Evolutionary conservation across 1,139 yeast species (phyloP).

Genomic region (Arxiozyma slooffiae): DNA sequence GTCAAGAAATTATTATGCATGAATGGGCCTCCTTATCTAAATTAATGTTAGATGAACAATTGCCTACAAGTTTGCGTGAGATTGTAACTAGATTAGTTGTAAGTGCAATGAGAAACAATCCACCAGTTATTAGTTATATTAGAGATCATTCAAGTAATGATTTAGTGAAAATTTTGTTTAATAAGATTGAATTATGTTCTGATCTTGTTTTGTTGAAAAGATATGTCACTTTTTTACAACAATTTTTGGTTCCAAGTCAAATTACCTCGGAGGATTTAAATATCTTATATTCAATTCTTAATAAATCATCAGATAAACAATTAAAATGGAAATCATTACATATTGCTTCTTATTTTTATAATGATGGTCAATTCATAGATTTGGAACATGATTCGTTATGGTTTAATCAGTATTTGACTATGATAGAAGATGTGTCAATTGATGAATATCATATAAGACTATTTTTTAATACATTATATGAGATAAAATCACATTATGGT

Average conservation of each 20-base stretch:
- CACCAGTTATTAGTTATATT: constrained; percentile 42
- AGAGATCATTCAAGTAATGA: constrained; percentile 6
- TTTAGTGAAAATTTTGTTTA: background rate
- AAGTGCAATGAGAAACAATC: constrained; percentile 61
- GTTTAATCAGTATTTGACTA: constrained; percentile 20
- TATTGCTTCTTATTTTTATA: constrained; percentile 12
- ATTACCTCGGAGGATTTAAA: background rate
- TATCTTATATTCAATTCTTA: background rate
- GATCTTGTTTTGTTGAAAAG: constrained; percentile 17
- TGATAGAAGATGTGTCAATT: constrained; percentile 23
- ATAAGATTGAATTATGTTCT: background rate
- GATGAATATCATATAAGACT: constrained; percentile 37
- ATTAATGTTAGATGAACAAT: constrained; percentile 11
- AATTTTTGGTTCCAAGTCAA: background rate
- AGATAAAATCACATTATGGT: constrained; percentile 26
- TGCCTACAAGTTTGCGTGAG: constrained; percentile 34
- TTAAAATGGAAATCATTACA: constrained; percentile 26
- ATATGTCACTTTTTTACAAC: constrained; percentile 18
- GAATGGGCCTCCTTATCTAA: constrained; percentile 22
- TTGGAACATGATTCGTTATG: constrained; percentile 10
- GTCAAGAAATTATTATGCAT: constrained; percentile 25
- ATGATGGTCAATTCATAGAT: background rate
- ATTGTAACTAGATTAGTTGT: constrained; percentile 43
- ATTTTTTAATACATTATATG: constrained; percentile 38
- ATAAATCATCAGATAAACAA: constrained; percentile 19